Conservation (phyloP, 495 filamentous ascomycete species). For the Talaromyces proteolyticus region DNA sequence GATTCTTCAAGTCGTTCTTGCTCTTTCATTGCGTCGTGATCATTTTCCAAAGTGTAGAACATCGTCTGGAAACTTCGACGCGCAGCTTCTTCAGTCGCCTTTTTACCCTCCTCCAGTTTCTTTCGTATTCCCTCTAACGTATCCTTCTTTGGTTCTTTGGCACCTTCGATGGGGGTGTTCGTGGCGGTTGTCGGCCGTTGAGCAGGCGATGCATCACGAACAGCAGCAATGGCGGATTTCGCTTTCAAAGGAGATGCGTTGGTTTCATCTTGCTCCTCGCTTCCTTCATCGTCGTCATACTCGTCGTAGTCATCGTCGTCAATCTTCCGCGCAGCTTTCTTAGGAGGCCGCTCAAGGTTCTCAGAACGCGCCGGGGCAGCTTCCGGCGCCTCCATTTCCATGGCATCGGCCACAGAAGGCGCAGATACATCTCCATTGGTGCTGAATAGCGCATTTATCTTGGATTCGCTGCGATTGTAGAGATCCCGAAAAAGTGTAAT, state of each 20-base stretch:
- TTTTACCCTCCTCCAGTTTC: conserved; percentile 89
- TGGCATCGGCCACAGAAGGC: conserved; percentile 18
- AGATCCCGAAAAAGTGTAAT: conserved; percentile 55
- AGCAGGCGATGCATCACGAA: conserved; percentile 28
- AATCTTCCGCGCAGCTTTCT: conserved; percentile 64
- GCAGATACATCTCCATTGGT: conserved; percentile 32
- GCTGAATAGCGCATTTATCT: conserved; percentile 54
- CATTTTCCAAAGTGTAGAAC: conserved; percentile 93
- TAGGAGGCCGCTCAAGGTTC: conserved; percentile 33
- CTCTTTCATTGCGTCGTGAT: conserved; percentile 92
- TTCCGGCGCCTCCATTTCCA: conserved; percentile 7
- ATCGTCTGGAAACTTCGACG: conserved; percentile 84
- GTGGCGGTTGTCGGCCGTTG: conserved; percentile 23
- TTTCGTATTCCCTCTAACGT: conserved; percentile 84
- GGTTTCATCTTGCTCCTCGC: conserved; percentile 62
- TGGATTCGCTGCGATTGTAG: conserved; percentile 53
- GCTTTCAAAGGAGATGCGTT: conserved; percentile 52
- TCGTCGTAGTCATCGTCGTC: conserved; percentile 79
- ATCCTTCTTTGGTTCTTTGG: conserved; percentile 48
- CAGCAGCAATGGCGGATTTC: conserved; percentile 42
- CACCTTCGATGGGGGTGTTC: conserved; percentile 20
- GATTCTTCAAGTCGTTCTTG: conserved; percentile 96
- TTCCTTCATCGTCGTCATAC: conserved; percentile 79
- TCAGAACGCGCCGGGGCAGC: conserved; percentile 15
- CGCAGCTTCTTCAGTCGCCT: conserved; percentile 83